phyloP scores from a whole-genome alignment of 1,284 basidiomycete genomes.

The Marasmius fiardii region DNA sequence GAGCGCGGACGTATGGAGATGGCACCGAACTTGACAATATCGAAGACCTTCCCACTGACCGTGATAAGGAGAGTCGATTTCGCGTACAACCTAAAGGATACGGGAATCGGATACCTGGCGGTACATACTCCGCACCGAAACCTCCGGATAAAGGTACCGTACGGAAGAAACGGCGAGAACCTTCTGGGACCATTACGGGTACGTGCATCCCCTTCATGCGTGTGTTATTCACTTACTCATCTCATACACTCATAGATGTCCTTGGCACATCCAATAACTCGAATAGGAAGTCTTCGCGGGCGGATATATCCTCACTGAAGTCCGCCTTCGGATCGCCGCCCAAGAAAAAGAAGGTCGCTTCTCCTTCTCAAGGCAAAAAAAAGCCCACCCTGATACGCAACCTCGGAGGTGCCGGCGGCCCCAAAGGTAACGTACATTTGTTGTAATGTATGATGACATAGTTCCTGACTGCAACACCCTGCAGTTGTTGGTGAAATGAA shows the following conservation, averaged over 20 bases:
- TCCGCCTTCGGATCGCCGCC: constrained; percentile 19
- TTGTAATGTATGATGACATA: neutral
- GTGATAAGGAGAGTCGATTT: constrained; percentile 73
- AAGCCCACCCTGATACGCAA: constrained; percentile 89
- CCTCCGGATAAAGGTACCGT: constrained; percentile 49
- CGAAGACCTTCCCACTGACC: constrained; percentile 86
- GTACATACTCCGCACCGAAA: constrained; percentile 41
- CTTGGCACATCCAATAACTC: constrained; percentile 29
- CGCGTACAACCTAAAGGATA: constrained; percentile 66
- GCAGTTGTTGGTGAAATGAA: constrained; percentile 93
- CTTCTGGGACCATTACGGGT: constrained; percentile 39
- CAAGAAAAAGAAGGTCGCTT: constrained; percentile 51
- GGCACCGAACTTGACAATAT: constrained; percentile 91
- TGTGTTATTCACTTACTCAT: constrained; percentile 16
- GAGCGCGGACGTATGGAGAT: constrained; percentile 77
- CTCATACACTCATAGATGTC: constrained; percentile 10
- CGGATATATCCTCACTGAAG: constrained; percentile 28
- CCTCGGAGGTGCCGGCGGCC: constrained; percentile 63
- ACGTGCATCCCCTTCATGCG: constrained; percentile 17
- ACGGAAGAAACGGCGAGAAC: constrained; percentile 45
- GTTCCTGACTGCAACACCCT: neutral
- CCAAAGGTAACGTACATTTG: constrained; percentile 66
- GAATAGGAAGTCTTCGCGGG: constrained; percentile 38
- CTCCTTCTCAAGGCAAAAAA: constrained; percentile 41
- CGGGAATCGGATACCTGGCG: constrained; percentile 58